Evolutionary conservation across 192 early-diverging fungal genomes (phyloP).

Genomic region (Paraglomus occultum): DNA sequence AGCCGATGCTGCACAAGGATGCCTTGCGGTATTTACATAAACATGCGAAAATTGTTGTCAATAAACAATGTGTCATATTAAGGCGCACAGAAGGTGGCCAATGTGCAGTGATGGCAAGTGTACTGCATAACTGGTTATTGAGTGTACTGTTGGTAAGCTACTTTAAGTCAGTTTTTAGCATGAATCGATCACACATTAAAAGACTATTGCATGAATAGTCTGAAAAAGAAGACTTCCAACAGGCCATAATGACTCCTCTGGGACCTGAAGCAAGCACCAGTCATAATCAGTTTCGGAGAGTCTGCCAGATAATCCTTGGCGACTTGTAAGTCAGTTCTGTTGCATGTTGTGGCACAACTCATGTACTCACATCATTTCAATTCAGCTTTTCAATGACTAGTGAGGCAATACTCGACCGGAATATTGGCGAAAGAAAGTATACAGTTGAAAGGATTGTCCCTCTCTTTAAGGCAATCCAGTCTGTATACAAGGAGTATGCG

Average conservation of each 20-base stretch:
- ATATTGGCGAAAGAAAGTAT: slow-evolving; percentile 19
- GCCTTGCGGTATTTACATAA: slow-evolving; percentile 16
- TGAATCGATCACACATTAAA: not conserved
- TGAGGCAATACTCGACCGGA: not conserved
- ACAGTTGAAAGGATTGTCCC: slow-evolving; percentile 17
- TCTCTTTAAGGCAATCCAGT: slow-evolving; percentile 27
- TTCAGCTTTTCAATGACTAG: slow-evolving; percentile 17
- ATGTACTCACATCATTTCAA: slow-evolving; percentile 8
- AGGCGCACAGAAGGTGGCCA: not conserved
- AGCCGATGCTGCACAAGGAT: slow-evolving; percentile 6
- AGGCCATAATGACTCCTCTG: slow-evolving; percentile 6
- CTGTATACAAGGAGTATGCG: slow-evolving; percentile 7
- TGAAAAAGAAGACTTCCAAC: slow-evolving; percentile 20
- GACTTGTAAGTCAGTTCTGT: slow-evolving; percentile 16
- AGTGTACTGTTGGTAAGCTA: slow-evolving; percentile 16
- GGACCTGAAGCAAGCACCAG: not conserved
- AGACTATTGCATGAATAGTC: slow-evolving; percentile 7
- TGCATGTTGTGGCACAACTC: not conserved
- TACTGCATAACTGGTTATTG: slow-evolving; percentile 14
- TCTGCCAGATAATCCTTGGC: slow-evolving; percentile 16
- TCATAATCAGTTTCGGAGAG: slow-evolving; percentile 1
- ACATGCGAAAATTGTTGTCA: not conserved
- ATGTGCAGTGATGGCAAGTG: slow-evolving; percentile 1
- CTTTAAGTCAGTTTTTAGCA: slow-evolving; percentile 5
- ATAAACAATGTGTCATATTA: slow-evolving; percentile 21